phyloP scores from a whole-genome alignment of 805 yeast genomes.

The Limtongia smithiae region DNA sequence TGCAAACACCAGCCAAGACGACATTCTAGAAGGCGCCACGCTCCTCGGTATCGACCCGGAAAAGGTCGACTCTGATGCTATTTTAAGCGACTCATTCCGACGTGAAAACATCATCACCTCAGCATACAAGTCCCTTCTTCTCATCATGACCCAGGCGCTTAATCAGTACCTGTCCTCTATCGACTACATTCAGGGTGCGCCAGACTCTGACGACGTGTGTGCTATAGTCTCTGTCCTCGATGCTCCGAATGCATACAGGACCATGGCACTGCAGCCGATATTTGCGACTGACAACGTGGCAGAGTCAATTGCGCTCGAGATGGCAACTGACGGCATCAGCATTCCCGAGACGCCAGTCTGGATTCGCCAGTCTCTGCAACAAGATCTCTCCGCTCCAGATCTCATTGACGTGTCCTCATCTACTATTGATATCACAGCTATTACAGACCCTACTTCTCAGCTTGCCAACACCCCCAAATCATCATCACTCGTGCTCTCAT shows the following conservation, averaged over 20 bases:
- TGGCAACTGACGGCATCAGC: constrained; percentile 39
- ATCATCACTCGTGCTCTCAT: constrained; percentile 27
- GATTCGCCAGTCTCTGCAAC: constrained; percentile 19
- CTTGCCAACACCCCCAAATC: constrained; percentile 7
- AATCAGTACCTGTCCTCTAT: constrained; percentile 37
- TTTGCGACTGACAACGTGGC: constrained; percentile 36
- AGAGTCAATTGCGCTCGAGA: constrained; percentile 39
- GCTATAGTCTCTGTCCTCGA: constrained; percentile 41
- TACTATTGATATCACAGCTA: constrained; percentile 10
- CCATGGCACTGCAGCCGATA: constrained; percentile 34
- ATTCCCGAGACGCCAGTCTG: constrained; percentile 34
- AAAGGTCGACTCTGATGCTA: constrained; percentile 29
- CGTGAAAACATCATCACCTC: constrained; percentile 36
- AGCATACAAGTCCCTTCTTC: constrained; percentile 37
- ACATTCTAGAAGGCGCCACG: constrained; percentile 42
- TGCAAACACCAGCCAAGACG: constrained; percentile 37
- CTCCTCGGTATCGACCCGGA: constrained; percentile 40
- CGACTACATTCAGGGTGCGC: constrained; percentile 27
- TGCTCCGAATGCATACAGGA: constrained; percentile 31
- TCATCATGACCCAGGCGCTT: constrained; percentile 36
- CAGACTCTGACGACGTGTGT: constrained; percentile 34
- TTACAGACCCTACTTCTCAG: constrained; percentile 17
- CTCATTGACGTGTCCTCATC: constrained; percentile 11
- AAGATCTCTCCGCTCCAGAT: constrained; percentile 12
- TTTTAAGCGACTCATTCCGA: constrained; percentile 4